Evolutionary conservation across 768 basidiomycete species (phyloP).

Genomic region (Scleroderma bovista): DNA sequence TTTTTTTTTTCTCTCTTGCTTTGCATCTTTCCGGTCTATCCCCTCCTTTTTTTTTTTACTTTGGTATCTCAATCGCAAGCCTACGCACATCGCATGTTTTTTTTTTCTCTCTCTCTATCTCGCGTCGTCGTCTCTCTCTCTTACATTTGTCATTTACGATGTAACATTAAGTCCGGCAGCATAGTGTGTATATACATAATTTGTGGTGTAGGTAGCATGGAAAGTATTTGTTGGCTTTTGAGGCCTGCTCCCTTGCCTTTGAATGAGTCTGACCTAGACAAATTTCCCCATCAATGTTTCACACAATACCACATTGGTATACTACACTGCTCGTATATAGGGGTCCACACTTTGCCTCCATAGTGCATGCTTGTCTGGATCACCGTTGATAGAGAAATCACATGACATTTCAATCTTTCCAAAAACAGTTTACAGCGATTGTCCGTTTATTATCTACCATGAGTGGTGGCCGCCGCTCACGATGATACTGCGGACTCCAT

Average conservation of each 20-base stretch:
- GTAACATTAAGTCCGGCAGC: conserved; percentile 24
- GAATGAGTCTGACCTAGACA: no score
- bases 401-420: no score
- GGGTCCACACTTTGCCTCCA: no score
- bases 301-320: no score
- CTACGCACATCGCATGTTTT: conserved; percentile 4
- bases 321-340: no score
- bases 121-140: no score
- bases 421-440: no score
- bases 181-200: conserved; percentile 1
- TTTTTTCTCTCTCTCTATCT: neutral
- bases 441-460: conserved; percentile 19
- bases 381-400: no score
- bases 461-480: conserved; percentile 29
- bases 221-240: no score
- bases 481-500: conserved; percentile 15
- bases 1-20: neutral
- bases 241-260: no score
- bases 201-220: neutral
- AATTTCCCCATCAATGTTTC: no score
- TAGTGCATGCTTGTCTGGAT: no score
- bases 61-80: conserved; percentile 2
- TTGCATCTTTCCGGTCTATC: neutral
- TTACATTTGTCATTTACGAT: conserved; percentile 28
- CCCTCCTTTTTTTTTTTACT: neutral